Percentiles rank a stretch among this genome's conserved stretches.
phyloP scores from a whole-genome alignment of 352 stramenopile genomes.

The Globisporangium barbulae region DNA sequence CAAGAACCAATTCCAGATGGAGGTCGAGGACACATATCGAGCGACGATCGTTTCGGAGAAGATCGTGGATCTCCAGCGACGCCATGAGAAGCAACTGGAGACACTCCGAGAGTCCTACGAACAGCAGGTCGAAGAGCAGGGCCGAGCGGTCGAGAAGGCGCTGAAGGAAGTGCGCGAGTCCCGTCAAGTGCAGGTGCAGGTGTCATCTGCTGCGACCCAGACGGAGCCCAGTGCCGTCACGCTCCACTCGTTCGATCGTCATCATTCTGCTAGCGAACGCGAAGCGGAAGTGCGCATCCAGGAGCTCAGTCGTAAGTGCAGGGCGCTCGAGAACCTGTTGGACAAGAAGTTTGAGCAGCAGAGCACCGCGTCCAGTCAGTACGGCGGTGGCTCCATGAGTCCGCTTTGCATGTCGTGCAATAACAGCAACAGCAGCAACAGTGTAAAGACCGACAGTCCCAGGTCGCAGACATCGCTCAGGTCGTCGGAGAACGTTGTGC shows the following conservation, averaged over 20 bases:
- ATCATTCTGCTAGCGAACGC: neutral
- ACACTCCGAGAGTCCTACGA: slow-evolving; percentile 24
- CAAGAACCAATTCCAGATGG: slow-evolving; percentile 11
- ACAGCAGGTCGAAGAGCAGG: slow-evolving; percentile 21
- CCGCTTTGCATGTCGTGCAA: slow-evolving; percentile 26
- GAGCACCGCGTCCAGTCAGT: neutral
- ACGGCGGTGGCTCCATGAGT: slow-evolving; percentile 18
- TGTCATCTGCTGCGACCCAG: slow-evolving; percentile 17
- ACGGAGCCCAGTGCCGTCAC: slow-evolving; percentile 14
- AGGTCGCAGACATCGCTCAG: slow-evolving; percentile 15
- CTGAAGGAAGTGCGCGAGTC: slow-evolving; percentile 9
- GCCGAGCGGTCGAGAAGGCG: slow-evolving; percentile 16
- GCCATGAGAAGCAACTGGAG: slow-evolving; percentile 19
- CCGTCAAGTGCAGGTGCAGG: neutral
- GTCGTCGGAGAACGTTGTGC: neutral
- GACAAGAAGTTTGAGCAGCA: slow-evolving; percentile 60
- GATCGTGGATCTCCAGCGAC: slow-evolving; percentile 10
- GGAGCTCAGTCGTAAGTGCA: slow-evolving; percentile 45
- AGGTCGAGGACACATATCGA: slow-evolving; percentile 13
- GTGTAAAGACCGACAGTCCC: neutral
- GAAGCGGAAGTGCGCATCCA: slow-evolving; percentile 28
- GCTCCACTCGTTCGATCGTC: neutral
- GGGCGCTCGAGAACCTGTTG: slow-evolving; percentile 46
- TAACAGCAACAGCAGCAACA: slow-evolving; percentile 2
- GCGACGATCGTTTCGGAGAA: slow-evolving; percentile 17